Percentiles rank a stretch among this genome's conserved stretches.
Evolutionary conservation across 2,329 filamentous ascomycete species (phyloP).

Genomic region (Cordyceps tenuipes): DNA sequence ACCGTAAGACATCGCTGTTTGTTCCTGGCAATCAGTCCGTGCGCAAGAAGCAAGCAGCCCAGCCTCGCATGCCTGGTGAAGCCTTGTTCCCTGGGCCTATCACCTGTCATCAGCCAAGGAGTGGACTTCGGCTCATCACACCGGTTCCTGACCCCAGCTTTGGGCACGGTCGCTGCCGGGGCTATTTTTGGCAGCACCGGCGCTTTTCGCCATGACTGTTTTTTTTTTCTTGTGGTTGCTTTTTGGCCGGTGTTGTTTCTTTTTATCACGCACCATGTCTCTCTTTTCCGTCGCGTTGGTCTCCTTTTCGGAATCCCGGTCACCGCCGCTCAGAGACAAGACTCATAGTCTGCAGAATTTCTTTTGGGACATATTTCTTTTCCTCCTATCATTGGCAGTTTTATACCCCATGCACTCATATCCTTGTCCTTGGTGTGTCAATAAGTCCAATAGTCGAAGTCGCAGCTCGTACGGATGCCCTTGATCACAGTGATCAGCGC

Average conservation of each 20-base stretch:
- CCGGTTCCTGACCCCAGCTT: not conserved
- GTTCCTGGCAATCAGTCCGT: slow-evolving; percentile 9
- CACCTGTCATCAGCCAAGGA: not conserved
- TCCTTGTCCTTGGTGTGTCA: not conserved
- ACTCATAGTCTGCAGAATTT: not conserved
- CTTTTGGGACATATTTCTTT: not conserved
- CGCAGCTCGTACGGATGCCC: not conserved
- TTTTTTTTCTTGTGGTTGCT: not conserved
- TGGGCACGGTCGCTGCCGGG: not conserved
- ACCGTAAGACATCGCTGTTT: slow-evolving; percentile 2
- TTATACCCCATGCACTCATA: not conserved
- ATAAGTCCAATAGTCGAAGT: not conserved
- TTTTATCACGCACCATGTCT: not conserved
- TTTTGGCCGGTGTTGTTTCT: not conserved
- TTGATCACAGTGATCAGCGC: slow-evolving; percentile 5
- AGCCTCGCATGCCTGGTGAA: not conserved
- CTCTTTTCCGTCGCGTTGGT: not conserved
- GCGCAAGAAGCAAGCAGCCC: not conserved
- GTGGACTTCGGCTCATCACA: slow-evolving; percentile 4
- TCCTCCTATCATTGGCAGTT: not conserved
- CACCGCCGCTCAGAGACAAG: not conserved
- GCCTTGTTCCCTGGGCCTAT: not conserved
- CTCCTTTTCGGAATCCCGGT: not conserved
- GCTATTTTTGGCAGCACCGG: not conserved
- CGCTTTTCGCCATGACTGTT: not conserved